Conservation (phyloP, 371 early-diverging fungal genomes). For the Nematocida sp. region DNA sequence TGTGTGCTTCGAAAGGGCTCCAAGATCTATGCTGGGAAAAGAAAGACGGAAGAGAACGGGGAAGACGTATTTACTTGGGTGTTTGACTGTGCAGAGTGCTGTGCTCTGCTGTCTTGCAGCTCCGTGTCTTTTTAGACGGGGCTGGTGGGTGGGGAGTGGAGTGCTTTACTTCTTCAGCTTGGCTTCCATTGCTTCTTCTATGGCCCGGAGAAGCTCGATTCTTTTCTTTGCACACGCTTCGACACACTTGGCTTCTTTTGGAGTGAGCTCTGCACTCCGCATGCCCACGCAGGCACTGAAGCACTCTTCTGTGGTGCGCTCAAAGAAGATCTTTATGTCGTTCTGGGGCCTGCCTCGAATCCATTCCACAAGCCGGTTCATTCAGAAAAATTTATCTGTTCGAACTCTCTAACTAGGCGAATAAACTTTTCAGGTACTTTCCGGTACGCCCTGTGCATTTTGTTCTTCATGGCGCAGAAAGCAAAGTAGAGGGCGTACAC, state of each 20-base stretch:
- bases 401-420: not conserved
- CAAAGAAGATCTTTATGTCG: slow-evolving; percentile 37
- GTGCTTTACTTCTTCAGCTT: not conserved
- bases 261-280: not conserved
- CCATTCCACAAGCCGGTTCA: slow-evolving; percentile 1
- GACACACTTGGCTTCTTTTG: slow-evolving; percentile 25
- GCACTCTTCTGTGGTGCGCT: slow-evolving; percentile 24
- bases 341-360: not conserved
- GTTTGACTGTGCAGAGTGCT: slow-evolving; percentile 4
- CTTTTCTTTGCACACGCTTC: not conserved
- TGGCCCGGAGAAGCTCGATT: slow-evolving; percentile 2
- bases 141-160: not conserved
- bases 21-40: not conserved
- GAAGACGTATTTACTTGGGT: not conserved
- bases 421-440: not conserved
- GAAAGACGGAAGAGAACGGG: not conserved
- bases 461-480: slow-evolving; percentile 3
- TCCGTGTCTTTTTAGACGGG: not conserved
- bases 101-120: not conserved
- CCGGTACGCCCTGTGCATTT: not conserved
- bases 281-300: slow-evolving; percentile 29
- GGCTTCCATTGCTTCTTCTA: not conserved
- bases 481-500: slow-evolving; percentile 40
- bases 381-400: not conserved
- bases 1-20: not conserved